phyloP scores from a whole-genome alignment of 2,329 filamentous ascomycete genomes.

The Sporothrix protearum region DNA sequence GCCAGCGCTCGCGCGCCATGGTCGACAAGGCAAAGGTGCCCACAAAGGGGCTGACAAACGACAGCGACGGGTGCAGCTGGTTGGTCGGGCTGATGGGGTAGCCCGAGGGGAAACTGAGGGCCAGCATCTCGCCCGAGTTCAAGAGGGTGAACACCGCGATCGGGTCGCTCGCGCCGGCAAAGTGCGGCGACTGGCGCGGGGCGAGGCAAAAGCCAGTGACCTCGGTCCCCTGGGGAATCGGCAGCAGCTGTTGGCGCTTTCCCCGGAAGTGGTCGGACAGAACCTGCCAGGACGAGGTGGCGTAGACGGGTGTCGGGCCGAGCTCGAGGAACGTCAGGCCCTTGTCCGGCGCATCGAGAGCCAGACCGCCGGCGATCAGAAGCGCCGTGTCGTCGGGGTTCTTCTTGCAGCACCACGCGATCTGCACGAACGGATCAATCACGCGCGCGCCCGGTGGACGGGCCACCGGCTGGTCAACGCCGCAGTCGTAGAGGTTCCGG shows the following conservation, averaged over 20 bases:
- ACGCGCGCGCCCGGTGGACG: conserved; percentile 48
- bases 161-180: conserved; percentile 82
- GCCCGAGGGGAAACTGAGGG: conserved; percentile 87
- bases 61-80: conserved; percentile 81
- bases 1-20: conserved; percentile 76
- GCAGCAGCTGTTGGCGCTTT: conserved; percentile 68
- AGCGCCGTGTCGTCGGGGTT: conserved; percentile 92
- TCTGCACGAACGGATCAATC: conserved; percentile 71
- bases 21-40: conserved; percentile 67
- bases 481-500: conserved; percentile 69
- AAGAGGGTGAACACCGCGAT: conserved; percentile 77
- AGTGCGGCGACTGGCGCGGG: conserved; percentile 79
- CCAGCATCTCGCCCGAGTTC: conserved; percentile 82
- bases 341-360: conserved; percentile 63
- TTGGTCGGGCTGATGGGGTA: conserved; percentile 90
- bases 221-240: conserved; percentile 72
- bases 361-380: conserved; percentile 76
- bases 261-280: conserved; percentile 74
- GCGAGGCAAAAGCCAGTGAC: conserved; percentile 79
- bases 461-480: conserved; percentile 65
- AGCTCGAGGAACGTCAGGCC: conserved; percentile 87
- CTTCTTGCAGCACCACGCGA: conserved; percentile 90
- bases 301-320: conserved; percentile 82
- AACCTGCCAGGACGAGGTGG: conserved; percentile 84
- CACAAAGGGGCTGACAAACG: conserved; percentile 87